These are phyloP conservation scores for Epichloe festucae DNA, from an alignment of 2,329 filamentous ascomycete species.

Conservation along the genomic window DNA sequence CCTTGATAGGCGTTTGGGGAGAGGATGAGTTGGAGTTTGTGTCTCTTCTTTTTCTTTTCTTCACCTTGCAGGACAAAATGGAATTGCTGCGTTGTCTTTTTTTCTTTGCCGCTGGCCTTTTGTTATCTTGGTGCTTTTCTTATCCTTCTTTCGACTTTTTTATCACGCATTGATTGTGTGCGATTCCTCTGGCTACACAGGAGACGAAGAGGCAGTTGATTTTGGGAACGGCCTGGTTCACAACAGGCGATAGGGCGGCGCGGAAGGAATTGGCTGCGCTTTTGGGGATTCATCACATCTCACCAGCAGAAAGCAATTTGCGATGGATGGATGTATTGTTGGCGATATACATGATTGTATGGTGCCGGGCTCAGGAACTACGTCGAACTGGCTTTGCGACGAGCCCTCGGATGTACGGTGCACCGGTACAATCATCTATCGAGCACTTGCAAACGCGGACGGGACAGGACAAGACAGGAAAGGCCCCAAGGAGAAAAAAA, in stretches of 20 bases:
- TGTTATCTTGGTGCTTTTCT: constrained; percentile 1
- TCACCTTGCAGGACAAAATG: not conserved
- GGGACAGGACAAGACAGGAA: not conserved
- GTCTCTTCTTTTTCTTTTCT: constrained; percentile 1
- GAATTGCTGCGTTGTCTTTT: not conserved
- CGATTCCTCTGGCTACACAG: not conserved
- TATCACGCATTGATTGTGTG: not conserved
- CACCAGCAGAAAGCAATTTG: not conserved
- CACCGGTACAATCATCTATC: not conserved
- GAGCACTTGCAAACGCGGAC: not conserved
- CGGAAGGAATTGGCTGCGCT: not conserved
- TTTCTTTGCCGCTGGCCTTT: constrained; percentile 6
- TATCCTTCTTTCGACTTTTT: not conserved
- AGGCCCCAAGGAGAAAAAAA: not conserved
- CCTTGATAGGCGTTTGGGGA: constrained; percentile 22
- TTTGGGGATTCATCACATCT: not conserved
- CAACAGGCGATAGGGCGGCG: not conserved
- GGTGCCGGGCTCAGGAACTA: not conserved
- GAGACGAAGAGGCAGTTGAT: not conserved
- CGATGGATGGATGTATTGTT: not conserved
- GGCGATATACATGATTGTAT: not conserved
- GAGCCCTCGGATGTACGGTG: no score
- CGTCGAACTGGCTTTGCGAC: not conserved
- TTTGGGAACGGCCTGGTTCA: not conserved
- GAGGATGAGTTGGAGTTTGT: constrained; percentile 18